A percentile compares a stretch with the other conserved stretches of the same genome.
phyloP scores from a whole-genome alignment of 169 alveolate genomes.

The Sarcocystis neurona region DNA sequence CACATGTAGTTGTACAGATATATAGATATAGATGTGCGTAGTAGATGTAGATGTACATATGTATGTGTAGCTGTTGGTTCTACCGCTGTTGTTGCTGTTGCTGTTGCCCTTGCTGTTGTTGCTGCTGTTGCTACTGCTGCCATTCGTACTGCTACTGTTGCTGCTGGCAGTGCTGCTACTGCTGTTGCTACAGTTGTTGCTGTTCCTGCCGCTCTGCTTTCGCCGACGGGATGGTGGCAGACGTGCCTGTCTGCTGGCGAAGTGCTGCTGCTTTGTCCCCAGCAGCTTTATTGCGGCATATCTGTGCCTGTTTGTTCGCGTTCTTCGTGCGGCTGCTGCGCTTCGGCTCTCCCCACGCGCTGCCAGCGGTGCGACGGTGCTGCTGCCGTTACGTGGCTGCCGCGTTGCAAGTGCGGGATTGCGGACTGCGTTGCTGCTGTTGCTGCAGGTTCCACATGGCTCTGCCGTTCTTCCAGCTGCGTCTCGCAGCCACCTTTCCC shows the following conservation, averaged over 20 bases:
- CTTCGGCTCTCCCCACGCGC: neutral
- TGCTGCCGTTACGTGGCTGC: no score
- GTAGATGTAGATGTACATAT: neutral
- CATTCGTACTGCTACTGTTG: neutral
- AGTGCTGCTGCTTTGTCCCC: neutral
- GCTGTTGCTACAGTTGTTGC: neutral
- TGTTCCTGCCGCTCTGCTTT: slow-evolving; percentile 1
- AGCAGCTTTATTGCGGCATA: no score
- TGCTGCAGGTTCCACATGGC: neutral
- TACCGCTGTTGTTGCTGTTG: neutral
- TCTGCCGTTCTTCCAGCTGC: slow-evolving; percentile 21
- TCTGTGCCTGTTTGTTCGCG: neutral
- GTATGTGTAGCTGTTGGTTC: neutral
- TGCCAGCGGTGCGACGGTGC: no score
- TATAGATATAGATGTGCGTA: no score
- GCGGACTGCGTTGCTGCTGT: neutral
- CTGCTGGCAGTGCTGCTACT: neutral
- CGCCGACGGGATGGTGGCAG: neutral
- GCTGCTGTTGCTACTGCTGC: neutral
- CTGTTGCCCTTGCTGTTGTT: neutral
- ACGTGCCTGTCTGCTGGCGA: neutral
- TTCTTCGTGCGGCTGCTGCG: neutral
- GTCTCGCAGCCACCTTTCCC: neutral
- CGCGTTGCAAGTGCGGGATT: no score
- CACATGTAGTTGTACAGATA: no score